Conservation (phyloP, 164 flowering plant species). For the Euptelea pleiosperma region DNA sequence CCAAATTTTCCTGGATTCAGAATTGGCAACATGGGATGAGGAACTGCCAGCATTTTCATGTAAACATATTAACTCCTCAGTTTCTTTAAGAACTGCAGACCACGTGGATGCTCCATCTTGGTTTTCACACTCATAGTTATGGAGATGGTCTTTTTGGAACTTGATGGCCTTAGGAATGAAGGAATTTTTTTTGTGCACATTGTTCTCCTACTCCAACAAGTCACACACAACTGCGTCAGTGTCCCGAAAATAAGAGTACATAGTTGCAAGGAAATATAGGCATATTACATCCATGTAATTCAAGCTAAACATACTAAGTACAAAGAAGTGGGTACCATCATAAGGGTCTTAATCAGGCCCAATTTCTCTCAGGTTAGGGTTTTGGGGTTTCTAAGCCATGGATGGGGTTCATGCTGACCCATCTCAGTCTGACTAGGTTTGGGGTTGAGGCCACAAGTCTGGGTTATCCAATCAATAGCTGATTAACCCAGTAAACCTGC, state of each 20-base stretch:
- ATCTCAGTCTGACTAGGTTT: too few relatives aligned
- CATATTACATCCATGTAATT: background rate
- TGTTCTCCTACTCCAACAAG: constrained; percentile 21
- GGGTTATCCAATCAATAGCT: too few relatives aligned
- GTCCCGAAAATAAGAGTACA: constrained; percentile 2
- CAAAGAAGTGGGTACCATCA: background rate
- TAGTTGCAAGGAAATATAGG: background rate
- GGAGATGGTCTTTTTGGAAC: constrained; percentile 12
- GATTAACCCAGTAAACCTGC: too few relatives aligned
- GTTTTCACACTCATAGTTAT: constrained; percentile 17
- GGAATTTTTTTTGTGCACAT: constrained; percentile 11
- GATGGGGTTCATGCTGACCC: too few relatives aligned
- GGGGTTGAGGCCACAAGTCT: too few relatives aligned
- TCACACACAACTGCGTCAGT: background rate
- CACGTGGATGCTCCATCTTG: constrained; percentile 20
- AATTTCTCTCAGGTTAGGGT: too few relatives aligned
- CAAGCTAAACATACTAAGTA: background rate
- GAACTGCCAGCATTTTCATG: constrained; percentile 27
- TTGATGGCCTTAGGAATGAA: constrained; percentile 8
- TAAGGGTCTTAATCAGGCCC: too few relatives aligned
- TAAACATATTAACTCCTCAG: constrained; percentile 31
- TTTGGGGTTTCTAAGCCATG: too few relatives aligned
- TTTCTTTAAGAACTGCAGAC: constrained; percentile 37
- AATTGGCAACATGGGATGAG: constrained; percentile 24
- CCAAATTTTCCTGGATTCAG: constrained; percentile 23